Percentiles rank a stretch among this genome's conserved stretches.
phyloP scores from a whole-genome alignment of 2,329 filamentous ascomycete species.

The Lecanicillium sp. region DNA sequence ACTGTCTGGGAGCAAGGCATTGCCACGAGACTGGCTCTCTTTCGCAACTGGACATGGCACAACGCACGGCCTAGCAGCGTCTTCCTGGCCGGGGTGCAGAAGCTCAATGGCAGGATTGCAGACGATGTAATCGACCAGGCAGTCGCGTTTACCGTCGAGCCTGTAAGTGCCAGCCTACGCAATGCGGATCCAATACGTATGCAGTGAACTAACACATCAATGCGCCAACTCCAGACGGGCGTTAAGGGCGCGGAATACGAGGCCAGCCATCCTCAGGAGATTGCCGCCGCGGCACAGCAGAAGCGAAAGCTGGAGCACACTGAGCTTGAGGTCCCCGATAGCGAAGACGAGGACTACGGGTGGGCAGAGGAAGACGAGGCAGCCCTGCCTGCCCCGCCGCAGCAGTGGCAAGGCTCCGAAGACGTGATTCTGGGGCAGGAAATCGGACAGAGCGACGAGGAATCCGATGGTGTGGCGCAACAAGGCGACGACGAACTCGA shows the following conservation, averaged over 20 bases:
- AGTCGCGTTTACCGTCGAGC: conserved; percentile 41
- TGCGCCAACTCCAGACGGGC: conserved; percentile 30
- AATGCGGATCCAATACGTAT: background rate
- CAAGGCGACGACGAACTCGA: conserved; percentile 15
- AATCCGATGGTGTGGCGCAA: conserved; percentile 17
- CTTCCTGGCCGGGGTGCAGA: conserved; percentile 58
- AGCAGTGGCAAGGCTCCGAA: conserved; percentile 61
- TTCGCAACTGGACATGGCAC: conserved; percentile 64
- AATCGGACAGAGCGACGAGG: conserved; percentile 30
- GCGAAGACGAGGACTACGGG: conserved; percentile 62
- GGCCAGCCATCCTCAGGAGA: conserved; percentile 22
- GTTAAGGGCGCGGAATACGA: conserved; percentile 34
- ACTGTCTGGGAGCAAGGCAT: conserved; percentile 75
- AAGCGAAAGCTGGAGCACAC: conserved; percentile 60
- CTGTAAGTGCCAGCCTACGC: conserved; percentile 27
- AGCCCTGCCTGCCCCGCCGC: conserved; percentile 50
- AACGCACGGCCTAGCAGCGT: conserved; percentile 38
- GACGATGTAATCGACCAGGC: conserved; percentile 32
- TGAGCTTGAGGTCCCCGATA: conserved; percentile 52
- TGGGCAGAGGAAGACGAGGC: conserved; percentile 63
- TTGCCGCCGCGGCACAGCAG: conserved; percentile 30
- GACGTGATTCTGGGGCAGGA: conserved; percentile 48
- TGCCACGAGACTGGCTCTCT: conserved; percentile 65
- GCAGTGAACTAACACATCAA: conserved; percentile 10
- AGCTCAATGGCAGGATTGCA: conserved; percentile 46